Percentiles rank a stretch among this genome's conserved stretches.
phyloP scores from a whole-genome alignment of 2,329 filamentous ascomycete genomes.

The Diatrype stigma region DNA sequence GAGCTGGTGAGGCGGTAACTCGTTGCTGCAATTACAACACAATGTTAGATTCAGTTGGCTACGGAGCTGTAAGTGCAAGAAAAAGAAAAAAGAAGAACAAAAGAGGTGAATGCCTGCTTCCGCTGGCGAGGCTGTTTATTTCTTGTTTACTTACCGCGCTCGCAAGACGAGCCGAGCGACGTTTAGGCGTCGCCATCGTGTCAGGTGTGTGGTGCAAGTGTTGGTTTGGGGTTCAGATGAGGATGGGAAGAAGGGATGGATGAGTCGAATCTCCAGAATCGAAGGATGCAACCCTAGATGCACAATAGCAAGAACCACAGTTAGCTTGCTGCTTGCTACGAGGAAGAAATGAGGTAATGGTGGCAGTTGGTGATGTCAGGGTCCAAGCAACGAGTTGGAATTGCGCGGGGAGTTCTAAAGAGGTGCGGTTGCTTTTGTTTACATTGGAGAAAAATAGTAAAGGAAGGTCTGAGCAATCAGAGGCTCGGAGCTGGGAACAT shows the following conservation, averaged over 20 bases:
- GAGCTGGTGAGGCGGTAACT: slow-evolving; percentile 22
- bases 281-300: background rate
- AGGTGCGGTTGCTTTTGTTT: background rate
- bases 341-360: no score
- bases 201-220: background rate
- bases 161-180: slow-evolving; percentile 41
- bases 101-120: no score
- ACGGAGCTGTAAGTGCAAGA: no score
- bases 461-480: background rate
- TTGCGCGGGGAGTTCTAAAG: background rate
- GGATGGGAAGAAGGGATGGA: background rate
- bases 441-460: background rate
- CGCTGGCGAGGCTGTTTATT: background rate
- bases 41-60: background rate
- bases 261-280: background rate
- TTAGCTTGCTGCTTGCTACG: no score
- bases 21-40: slow-evolving; percentile 8
- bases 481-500: background rate
- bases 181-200: slow-evolving; percentile 29
- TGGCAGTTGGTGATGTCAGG: background rate
- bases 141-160: slow-evolving; percentile 32
- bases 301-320: background rate
- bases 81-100: no score
- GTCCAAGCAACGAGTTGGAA: background rate
- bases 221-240: slow-evolving; percentile 2